Conservation (phyloP, 2,329 filamentous ascomycete genomes). For the Fusarium goolgardi region DNA sequence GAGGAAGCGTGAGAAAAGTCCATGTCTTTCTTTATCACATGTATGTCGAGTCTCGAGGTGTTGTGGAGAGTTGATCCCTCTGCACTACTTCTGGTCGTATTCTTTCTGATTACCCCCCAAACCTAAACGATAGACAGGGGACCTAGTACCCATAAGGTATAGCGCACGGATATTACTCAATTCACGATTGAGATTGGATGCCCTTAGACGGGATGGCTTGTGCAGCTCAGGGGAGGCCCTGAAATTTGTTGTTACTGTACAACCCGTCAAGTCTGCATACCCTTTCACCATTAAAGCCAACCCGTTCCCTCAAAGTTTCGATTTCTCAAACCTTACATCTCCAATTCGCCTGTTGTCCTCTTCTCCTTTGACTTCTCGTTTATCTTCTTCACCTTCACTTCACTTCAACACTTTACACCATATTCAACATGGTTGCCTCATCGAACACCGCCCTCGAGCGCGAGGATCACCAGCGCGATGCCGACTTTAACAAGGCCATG, state of each 20-base stretch:
- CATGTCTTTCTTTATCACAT: slow-evolving; percentile 18
- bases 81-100: slow-evolving; percentile 14
- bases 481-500: slow-evolving; percentile 88
- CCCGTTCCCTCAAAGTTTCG: slow-evolving; percentile 32
- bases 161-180: slow-evolving; percentile 39
- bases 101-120: slow-evolving; percentile 21
- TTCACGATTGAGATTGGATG: slow-evolving; percentile 47
- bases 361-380: slow-evolving; percentile 7
- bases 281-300: slow-evolving; percentile 45
- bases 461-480: slow-evolving; percentile 88
- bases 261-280: slow-evolving; percentile 38
- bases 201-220: slow-evolving; percentile 35
- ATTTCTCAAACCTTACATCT: slow-evolving; percentile 24
- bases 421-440: slow-evolving; percentile 59
- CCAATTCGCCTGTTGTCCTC: slow-evolving; percentile 26
- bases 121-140: slow-evolving; percentile 33
- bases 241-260: slow-evolving; percentile 46
- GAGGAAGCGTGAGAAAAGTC: slow-evolving; percentile 4
- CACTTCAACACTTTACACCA: slow-evolving; percentile 32
- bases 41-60: slow-evolving; percentile 4
- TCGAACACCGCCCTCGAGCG: slow-evolving; percentile 71
- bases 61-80: slow-evolving; percentile 18
- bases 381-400: slow-evolving; percentile 15
- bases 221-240: slow-evolving; percentile 47
- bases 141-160: slow-evolving; percentile 35